Evolutionary conservation across 345 rosid species (phyloP).

Genomic region (Jatropha curcas): DNA sequence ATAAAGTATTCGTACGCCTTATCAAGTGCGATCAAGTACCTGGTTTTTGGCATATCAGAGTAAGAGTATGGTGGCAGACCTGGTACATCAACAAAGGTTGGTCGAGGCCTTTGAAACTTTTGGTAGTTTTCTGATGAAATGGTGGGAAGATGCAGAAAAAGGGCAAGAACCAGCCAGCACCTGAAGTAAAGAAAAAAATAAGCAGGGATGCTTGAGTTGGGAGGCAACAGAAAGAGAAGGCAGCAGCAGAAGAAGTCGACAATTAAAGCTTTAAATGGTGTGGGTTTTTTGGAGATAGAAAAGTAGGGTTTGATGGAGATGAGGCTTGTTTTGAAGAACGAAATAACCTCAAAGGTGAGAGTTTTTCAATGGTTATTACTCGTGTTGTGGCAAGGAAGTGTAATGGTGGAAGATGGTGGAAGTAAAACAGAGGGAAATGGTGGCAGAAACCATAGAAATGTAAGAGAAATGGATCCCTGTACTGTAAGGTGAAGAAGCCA

Average conservation of each 20-base stretch:
- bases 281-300: conserved; percentile 3
- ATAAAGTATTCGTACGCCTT: conserved; percentile 18
- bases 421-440: conserved; percentile 6
- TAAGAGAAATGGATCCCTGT: conserved; percentile 39
- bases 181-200: conserved; percentile 23
- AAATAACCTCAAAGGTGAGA: conserved; percentile 15
- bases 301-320: conserved; percentile 22
- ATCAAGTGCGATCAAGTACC: conserved; percentile 16
- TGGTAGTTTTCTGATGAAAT: conserved; percentile 7
- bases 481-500: conserved; percentile 38
- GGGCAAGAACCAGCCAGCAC: background rate
- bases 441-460: conserved; percentile 16
- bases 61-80: conserved; percentile 35
- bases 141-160: conserved; percentile 16
- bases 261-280: conserved; percentile 22
- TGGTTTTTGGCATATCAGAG: conserved; percentile 21
- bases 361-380: conserved; percentile 1
- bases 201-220: conserved; percentile 22
- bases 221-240: conserved; percentile 11
- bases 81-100: background rate
- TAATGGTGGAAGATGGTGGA: conserved; percentile 33
- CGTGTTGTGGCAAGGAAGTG: background rate
- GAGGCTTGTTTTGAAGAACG: conserved; percentile 23
- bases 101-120: conserved; percentile 22
- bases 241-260: conserved; percentile 31